Evolutionary conservation across 257 asterid genomes (phyloP).

Genomic region (Plantago major): DNA sequence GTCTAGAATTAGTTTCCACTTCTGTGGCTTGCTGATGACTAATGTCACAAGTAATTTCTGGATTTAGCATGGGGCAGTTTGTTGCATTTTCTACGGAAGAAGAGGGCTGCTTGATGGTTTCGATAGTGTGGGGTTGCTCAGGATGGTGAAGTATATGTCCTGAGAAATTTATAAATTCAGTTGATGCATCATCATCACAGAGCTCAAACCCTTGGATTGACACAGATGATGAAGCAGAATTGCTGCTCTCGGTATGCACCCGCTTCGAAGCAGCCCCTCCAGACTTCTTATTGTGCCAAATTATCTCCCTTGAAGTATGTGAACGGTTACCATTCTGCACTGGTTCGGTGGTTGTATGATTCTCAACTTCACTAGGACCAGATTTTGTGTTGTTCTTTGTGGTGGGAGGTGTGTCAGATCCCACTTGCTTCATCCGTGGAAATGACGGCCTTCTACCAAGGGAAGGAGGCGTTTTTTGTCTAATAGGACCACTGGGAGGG

Average conservation of each 20-base stretch:
- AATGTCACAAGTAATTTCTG: conserved; percentile 18
- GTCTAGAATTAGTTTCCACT: conserved; percentile 41
- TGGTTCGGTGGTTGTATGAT: conserved; percentile 31
- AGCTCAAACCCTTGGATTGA: conserved; percentile 73
- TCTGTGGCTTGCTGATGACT: conserved; percentile 35
- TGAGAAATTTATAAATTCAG: conserved; percentile 35
- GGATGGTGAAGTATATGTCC: conserved; percentile 34
- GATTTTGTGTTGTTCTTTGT: conserved; percentile 25
- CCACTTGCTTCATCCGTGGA: conserved; percentile 44
- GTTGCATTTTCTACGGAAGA: conserved; percentile 30
- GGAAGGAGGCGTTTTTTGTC: conserved; percentile 64
- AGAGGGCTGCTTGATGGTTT: conserved; percentile 32
- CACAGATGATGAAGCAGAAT: conserved; percentile 73
- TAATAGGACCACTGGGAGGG: conserved; percentile 35
- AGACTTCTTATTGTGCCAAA: conserved; percentile 36
- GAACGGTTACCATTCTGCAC: conserved; percentile 27
- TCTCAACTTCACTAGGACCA: conserved; percentile 31
- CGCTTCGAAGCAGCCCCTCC: conserved; percentile 37
- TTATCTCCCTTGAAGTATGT: conserved; percentile 31
- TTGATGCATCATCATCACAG: conserved; percentile 55
- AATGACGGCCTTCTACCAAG: conserved; percentile 47
- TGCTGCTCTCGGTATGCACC: conserved; percentile 57
- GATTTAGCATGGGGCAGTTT: conserved; percentile 24
- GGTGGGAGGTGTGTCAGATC: conserved; percentile 35
- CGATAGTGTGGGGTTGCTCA: conserved; percentile 33